phyloP scores from a whole-genome alignment of 1,284 basidiomycete genomes.

The Austroboletus niveus region DNA sequence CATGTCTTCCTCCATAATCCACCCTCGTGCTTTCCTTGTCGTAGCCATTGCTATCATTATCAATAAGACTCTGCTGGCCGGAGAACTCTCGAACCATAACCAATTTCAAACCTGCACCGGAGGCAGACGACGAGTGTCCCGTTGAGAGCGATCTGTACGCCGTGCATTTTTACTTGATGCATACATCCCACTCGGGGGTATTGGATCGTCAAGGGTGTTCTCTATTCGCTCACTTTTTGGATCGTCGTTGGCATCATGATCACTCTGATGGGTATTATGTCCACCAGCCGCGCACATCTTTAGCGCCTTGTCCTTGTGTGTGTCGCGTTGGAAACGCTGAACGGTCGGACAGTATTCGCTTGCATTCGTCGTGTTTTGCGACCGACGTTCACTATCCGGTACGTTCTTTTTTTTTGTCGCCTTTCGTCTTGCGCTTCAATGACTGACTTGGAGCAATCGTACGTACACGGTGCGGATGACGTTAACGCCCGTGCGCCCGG shows the following conservation, averaged over 20 bases:
- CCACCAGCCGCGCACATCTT: background rate
- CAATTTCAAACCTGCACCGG: background rate
- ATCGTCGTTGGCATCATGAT: constrained; percentile 3
- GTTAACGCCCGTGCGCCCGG: background rate
- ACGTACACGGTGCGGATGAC: background rate
- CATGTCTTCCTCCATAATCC: constrained; percentile 6
- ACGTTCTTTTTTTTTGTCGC: background rate
- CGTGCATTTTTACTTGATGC: background rate
- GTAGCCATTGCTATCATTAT: constrained; percentile 6
- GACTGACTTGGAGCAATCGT: background rate
- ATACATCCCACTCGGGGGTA: constrained; percentile 20
- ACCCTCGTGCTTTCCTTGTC: constrained; percentile 17
- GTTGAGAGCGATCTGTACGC: constrained; percentile 16
- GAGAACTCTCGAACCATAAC: constrained; percentile 1
- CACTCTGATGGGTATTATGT: background rate
- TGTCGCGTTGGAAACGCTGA: background rate
- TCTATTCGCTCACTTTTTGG: constrained; percentile 14
- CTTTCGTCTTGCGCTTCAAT: no score
- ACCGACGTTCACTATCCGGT: constrained; percentile 2
- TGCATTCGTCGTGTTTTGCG: background rate
- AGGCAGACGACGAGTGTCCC: constrained; percentile 1
- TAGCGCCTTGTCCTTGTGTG: background rate
- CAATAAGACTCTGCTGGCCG: constrained; percentile 9
- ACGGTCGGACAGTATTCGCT: background rate
- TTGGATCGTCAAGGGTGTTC: constrained; percentile 12